Percentiles rank a stretch among this genome's conserved stretches.
phyloP scores from a whole-genome alignment of 2,329 filamentous ascomycete genomes.

The Truncatella angustata region DNA sequence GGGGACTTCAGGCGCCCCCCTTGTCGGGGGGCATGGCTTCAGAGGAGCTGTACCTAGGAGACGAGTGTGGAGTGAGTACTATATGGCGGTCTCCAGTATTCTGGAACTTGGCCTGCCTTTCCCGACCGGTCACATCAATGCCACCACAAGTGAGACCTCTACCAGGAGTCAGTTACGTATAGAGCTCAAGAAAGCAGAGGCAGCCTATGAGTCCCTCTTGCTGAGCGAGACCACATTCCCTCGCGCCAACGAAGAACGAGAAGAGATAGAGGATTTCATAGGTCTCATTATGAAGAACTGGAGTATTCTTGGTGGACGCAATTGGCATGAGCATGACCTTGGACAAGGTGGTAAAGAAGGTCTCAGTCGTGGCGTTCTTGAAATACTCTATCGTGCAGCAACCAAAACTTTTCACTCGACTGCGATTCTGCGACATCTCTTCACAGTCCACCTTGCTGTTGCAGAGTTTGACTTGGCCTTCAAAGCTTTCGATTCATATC shows the following conservation, averaged over 20 bases:
- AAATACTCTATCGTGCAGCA: slow-evolving; percentile 85
- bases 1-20: slow-evolving; percentile 35
- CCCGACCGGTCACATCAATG: slow-evolving; percentile 44
- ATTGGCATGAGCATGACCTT: slow-evolving; percentile 78
- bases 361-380: slow-evolving; percentile 74
- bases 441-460: slow-evolving; percentile 80
- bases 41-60: slow-evolving; percentile 60
- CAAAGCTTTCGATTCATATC: slow-evolving; percentile 87
- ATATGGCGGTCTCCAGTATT: slow-evolving; percentile 73
- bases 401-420: slow-evolving; percentile 96
- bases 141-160: slow-evolving; percentile 46
- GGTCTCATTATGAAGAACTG: slow-evolving; percentile 81
- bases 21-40: slow-evolving; percentile 56
- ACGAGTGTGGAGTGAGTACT: slow-evolving; percentile 83
- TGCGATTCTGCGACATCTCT: slow-evolving; percentile 79
- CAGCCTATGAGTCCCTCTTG: slow-evolving; percentile 75
- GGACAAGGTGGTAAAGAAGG: slow-evolving; percentile 77
- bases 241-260: slow-evolving; percentile 73
- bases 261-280: slow-evolving; percentile 80
- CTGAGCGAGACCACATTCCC: slow-evolving; percentile 81
- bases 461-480: slow-evolving; percentile 91
- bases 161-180: slow-evolving; percentile 63
- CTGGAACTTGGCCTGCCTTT: slow-evolving; percentile 66
- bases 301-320: slow-evolving; percentile 74
- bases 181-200: slow-evolving; percentile 78